Conservation (phyloP, 2,329 filamentous ascomycete species). For the Talaromyces sp. region DNA sequence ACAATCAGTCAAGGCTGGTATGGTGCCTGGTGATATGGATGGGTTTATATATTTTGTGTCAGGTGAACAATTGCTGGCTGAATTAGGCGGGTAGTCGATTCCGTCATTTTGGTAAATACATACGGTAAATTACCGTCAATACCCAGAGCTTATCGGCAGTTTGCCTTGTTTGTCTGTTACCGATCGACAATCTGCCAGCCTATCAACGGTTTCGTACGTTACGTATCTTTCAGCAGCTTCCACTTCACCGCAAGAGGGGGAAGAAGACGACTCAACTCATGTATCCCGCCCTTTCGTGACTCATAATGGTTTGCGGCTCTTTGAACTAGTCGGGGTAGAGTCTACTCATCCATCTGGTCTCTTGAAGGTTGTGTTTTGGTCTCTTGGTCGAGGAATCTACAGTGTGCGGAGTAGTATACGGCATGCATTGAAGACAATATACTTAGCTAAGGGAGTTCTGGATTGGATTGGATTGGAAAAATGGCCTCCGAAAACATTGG, state of each 20-base stretch:
- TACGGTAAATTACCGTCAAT: background rate
- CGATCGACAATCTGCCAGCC: background rate
- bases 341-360: background rate
- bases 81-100: background rate
- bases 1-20: background rate
- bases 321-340: no score
- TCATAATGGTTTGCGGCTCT: background rate
- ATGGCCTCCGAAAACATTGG: slow-evolving; percentile 22
- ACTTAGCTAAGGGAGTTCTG: background rate
- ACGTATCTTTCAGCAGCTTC: background rate
- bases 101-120: background rate
- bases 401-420: background rate
- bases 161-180: slow-evolving; percentile 4
- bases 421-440: background rate
- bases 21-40: slow-evolving; percentile 3
- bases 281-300: background rate
- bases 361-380: background rate
- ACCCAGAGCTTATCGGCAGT: slow-evolving; percentile 7
- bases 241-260: background rate
- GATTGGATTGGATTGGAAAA: background rate
- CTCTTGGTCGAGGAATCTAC: background rate
- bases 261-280: background rate
- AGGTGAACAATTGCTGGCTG: background rate
- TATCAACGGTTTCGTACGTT: background rate
- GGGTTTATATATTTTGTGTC: background rate